Percentiles rank a stretch among this genome's conserved stretches.
phyloP scores from a whole-genome alignment of 192 early-diverging fungal genomes.

The Globomyces pollinis-pini region DNA sequence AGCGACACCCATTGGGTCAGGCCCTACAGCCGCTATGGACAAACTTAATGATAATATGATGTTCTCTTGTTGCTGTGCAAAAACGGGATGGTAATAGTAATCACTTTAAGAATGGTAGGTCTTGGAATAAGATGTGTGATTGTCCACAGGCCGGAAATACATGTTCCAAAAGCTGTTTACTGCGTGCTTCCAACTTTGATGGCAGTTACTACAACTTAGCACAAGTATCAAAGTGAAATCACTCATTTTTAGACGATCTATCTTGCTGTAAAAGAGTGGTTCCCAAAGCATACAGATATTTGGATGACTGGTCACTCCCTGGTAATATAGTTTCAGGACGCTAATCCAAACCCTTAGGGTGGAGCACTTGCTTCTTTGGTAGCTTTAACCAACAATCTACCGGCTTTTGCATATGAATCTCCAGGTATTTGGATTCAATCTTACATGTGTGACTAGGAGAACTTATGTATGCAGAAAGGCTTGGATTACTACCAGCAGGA shows the following conservation, averaged over 20 bases:
- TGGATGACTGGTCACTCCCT: slow-evolving; percentile 86
- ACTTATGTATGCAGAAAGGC: slow-evolving; percentile 58
- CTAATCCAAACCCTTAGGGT: no score
- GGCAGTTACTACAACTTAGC: slow-evolving; percentile 64
- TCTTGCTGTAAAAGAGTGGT: slow-evolving; percentile 54
- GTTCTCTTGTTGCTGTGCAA: slow-evolving; percentile 16
- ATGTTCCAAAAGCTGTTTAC: slow-evolving; percentile 27
- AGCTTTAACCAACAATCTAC: slow-evolving; percentile 76
- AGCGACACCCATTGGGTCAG: slow-evolving; percentile 29
- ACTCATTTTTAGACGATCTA: slow-evolving; percentile 56
- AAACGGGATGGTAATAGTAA: slow-evolving; percentile 76
- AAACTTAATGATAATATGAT: no score
- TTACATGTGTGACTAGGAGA: no score
- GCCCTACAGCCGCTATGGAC: slow-evolving; percentile 27
- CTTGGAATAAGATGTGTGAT: slow-evolving; percentile 78
- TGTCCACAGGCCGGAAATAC: slow-evolving; percentile 40
- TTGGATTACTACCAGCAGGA: slow-evolving; percentile 72
- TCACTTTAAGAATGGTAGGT: slow-evolving; percentile 73
- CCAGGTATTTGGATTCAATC: no score
- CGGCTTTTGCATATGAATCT: slow-evolving; percentile 72
- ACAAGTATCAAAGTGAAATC: slow-evolving; percentile 18
- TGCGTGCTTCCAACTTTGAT: slow-evolving; percentile 30
- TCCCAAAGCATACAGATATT: slow-evolving; percentile 57
- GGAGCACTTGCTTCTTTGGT: slow-evolving; percentile 60
- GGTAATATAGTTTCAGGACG: no score